Percentiles rank a stretch among this genome's conserved stretches.
These are phyloP conservation scores for Stachybotrys chartarum DNA, from an alignment of 2,329 filamentous ascomycete genomes.

Conservation along the genomic window DNA sequence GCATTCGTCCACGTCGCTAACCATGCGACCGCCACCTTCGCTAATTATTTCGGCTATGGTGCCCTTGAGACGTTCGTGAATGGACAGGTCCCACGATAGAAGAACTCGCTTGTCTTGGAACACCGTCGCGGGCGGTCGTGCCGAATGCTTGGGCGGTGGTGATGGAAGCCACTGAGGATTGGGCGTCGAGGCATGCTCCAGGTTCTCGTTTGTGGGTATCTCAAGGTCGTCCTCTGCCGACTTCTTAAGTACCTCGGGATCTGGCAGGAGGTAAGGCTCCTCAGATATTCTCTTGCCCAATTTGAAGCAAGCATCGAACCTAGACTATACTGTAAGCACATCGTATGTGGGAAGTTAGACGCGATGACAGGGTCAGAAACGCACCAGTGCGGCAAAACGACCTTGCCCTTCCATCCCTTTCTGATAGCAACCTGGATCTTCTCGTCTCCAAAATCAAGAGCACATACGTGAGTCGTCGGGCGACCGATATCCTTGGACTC, in stretches of 20 bases:
- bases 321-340: constrained; percentile 22
- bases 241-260: constrained; percentile 72
- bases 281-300: constrained; percentile 89
- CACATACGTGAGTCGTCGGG: constrained; percentile 82
- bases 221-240: constrained; percentile 48
- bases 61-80: constrained; percentile 57
- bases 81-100: constrained; percentile 66
- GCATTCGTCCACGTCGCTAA: constrained; percentile 57
- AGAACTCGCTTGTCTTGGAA: constrained; percentile 74
- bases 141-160: constrained; percentile 29
- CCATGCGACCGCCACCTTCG: constrained; percentile 64
- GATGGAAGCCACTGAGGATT: constrained; percentile 35
- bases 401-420: constrained; percentile 66
- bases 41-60: constrained; percentile 66
- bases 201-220: constrained; percentile 49
- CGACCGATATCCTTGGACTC: constrained; percentile 66
- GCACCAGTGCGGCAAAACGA: constrained; percentile 90
- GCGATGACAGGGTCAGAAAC: constrained; percentile 9
- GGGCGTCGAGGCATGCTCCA: constrained; percentile 59
- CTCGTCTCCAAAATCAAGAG: constrained; percentile 66
- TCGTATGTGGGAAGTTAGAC: neutral
- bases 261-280: constrained; percentile 73
- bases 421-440: constrained; percentile 57
- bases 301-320: constrained; percentile 95
- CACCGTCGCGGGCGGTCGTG: constrained; percentile 54